Base-by-base conservation (phyloP, 352 stramenopile genomes). In the Phytophthora palmivora region DNA sequence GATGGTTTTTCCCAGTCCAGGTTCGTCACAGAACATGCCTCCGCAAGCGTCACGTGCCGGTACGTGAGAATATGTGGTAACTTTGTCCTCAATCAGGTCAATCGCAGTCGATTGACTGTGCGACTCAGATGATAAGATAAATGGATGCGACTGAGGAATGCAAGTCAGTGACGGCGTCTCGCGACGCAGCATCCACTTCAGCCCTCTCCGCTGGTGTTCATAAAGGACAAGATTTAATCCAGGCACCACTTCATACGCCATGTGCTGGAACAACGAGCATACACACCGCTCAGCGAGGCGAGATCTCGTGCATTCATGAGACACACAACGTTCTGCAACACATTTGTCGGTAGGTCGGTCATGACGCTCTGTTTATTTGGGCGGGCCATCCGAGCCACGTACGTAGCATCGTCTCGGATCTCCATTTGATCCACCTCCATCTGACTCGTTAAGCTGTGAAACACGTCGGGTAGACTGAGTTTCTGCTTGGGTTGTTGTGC, bases 1-100 rank as follows among this genome's bases (percentile, higher is more conserved):
- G 49, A 96, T 92, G 0, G 87, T 96, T 66, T 96, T 96, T 15
- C 87, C 87, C 0, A 96, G 72, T 0, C 87, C 87, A 19, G 87
- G 87, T 22, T 96, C 87, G 43, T 96, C 85, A 44, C 82, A 94
- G 34, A 96, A 91, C 42, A 96, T 78, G 15, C 87, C 87, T 0
- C 87, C 85, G 15, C 81, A 82, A 3, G 73, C 71, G 41, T 96
- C 85, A 37, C 67, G 64, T 43, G 55, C 69, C 6, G 38, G 58
- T 26, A 67, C 61, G 2, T 66, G 47, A 0, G 69, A 41, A 4
- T 58, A 34, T 1, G 59, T 45, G n/a, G 76, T 57, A 12, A 93
- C 54, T 56, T 63, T 67, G 4, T 58, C 47, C 11, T 90, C 79
- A n/a, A 92, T 75, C 32, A 92, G 54, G 59, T 92, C 83, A 47